These are phyloP conservation scores for Pseudohalonectria lignicola DNA, from an alignment of 2,329 filamentous ascomycete genomes.

Conservation along the genomic window DNA sequence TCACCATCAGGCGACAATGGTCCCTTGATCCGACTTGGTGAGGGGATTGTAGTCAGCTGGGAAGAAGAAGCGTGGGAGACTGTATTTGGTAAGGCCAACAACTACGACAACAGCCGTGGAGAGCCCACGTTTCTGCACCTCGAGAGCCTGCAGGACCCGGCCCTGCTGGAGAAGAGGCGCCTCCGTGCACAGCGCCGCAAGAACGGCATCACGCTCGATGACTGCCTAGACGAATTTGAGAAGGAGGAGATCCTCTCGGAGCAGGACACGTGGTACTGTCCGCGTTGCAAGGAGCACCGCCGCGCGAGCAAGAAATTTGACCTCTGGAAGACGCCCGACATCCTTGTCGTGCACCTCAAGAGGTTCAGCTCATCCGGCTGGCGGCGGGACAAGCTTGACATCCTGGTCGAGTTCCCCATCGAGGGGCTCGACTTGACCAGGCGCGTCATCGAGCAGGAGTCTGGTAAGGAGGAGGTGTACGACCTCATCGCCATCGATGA, in stretches of 20 bases:
- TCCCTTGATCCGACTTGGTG: conserved; percentile 66
- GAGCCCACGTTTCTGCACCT: conserved; percentile 42
- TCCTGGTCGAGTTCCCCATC: conserved; percentile 82
- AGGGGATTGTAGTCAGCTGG: conserved; percentile 87
- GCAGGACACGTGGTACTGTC: conserved; percentile 96
- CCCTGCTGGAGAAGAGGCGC: conserved; percentile 52
- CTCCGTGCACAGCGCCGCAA: conserved; percentile 55
- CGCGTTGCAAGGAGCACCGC: conserved; percentile 85
- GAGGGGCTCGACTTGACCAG: conserved; percentile 74
- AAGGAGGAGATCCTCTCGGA: conserved; percentile 89
- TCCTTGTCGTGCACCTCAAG: conserved; percentile 90
- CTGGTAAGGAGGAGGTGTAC: conserved; percentile 74
- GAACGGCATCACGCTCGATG: conserved; percentile 71
- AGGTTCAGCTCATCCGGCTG: conserved; percentile 79
- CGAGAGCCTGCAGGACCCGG: conserved; percentile 46
- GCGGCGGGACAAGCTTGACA: conserved; percentile 84
- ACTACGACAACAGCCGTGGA: conserved; percentile 46
- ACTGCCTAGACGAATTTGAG: conserved; percentile 90
- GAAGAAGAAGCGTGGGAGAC: conserved; percentile 55
- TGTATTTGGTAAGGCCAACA: conserved; percentile 49
- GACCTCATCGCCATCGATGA: conserved; percentile 95
- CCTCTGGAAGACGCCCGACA: conserved; percentile 92
- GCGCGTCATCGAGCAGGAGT: conserved; percentile 69
- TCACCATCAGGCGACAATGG: conserved; percentile 30
- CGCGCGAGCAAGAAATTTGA: conserved; percentile 94